Evolutionary conservation across 768 basidiomycete genomes (phyloP).

Genomic region (Tubosaeta brunneosetosa): DNA sequence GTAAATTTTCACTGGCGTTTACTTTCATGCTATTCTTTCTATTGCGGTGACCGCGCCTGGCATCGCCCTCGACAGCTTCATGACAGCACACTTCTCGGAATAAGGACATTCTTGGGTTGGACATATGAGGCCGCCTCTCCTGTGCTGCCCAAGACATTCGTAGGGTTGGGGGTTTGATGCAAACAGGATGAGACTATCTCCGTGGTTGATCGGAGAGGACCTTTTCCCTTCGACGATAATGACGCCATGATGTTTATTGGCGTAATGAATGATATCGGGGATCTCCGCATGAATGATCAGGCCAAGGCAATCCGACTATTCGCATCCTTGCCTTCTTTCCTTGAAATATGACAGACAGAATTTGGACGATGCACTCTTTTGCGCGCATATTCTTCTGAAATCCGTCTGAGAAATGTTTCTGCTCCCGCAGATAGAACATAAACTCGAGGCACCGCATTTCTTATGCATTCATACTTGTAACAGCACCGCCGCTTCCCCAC

Average conservation of each 20-base stretch:
- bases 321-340: background rate
- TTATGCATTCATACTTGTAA: too few relatives aligned
- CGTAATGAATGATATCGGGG: background rate
- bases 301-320: background rate
- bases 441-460: background rate
- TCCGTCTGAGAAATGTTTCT: background rate
- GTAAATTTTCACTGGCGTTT: background rate
- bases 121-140: background rate
- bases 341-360: background rate
- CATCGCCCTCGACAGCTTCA: slow-evolving; percentile 1
- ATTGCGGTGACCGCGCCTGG: background rate
- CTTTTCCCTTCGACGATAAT: background rate
- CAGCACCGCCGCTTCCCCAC: background rate
- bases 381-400: background rate
- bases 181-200: background rate
- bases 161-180: background rate
- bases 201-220: background rate
- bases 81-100: background rate
- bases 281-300: background rate
- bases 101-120: background rate
- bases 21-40: background rate
- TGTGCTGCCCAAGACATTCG: background rate
- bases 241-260: background rate
- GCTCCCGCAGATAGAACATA: background rate
- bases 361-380: background rate